Evolutionary conservation across 2,329 filamentous ascomycete species (phyloP).

Genomic region (Lomentospora prolificans): DNA sequence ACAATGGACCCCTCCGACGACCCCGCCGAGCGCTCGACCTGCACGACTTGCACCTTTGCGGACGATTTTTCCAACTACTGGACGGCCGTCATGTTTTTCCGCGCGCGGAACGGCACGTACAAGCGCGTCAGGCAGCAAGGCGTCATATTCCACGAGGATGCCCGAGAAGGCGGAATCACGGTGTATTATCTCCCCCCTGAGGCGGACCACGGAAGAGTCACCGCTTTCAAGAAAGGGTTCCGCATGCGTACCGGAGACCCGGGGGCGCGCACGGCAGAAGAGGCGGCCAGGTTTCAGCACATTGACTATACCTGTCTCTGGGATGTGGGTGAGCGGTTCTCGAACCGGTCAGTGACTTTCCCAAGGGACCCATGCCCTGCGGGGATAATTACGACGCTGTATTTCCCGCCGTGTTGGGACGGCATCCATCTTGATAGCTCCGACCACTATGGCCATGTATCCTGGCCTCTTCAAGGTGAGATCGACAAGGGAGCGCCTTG

Average conservation of each 20-base stretch:
- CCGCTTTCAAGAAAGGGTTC: conserved; percentile 35
- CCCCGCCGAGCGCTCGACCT: conserved; percentile 22
- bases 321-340: conserved; percentile 36
- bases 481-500: conserved; percentile 21
- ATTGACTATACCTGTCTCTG: conserved; percentile 38
- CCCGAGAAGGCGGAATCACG: conserved; percentile 25
- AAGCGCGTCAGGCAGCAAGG: conserved; percentile 24
- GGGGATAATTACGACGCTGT: conserved; percentile 43
- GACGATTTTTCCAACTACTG: conserved; percentile 25
- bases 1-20: conserved; percentile 26
- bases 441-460: conserved; percentile 44
- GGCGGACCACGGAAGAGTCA: conserved; percentile 25
- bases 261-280: conserved; percentile 19
- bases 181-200: conserved; percentile 28
- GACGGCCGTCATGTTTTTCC: conserved; percentile 24
- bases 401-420: conserved; percentile 46
- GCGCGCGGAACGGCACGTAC: conserved; percentile 21
- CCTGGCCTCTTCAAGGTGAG: conserved; percentile 18
- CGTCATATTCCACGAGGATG: conserved; percentile 31
- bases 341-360: conserved; percentile 39
- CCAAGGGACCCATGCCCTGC: conserved; percentile 34
- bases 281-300: conserved; percentile 25
- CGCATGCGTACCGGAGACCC: conserved; percentile 35
- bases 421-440: conserved; percentile 37
- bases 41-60: conserved; percentile 25